Conservation (phyloP, 495 filamentous ascomycete species). For the Penicillium tannophilum region DNA sequence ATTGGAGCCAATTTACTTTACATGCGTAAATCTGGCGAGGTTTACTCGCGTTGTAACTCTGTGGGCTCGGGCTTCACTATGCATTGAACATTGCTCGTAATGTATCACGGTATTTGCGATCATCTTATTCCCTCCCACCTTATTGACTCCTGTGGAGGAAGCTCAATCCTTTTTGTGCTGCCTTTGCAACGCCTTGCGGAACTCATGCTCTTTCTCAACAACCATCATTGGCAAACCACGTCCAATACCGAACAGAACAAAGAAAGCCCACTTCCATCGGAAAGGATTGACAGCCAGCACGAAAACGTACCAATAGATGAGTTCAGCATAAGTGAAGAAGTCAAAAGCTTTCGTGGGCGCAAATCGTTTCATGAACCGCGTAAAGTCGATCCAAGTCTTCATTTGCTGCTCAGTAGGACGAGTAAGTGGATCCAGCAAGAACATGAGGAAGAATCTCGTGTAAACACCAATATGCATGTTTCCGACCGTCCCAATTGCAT, state of each 20-base stretch:
- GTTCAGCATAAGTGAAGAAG: slow-evolving; percentile 85
- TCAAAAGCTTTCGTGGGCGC: slow-evolving; percentile 76
- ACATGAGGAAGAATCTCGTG: slow-evolving; percentile 82
- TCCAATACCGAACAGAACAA: slow-evolving; percentile 78
- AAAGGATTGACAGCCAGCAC: slow-evolving; percentile 80
- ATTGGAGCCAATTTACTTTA: no score
- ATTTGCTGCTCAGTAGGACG: slow-evolving; percentile 72
- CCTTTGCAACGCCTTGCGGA: slow-evolving; percentile 36
- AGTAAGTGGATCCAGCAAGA: slow-evolving; percentile 75
- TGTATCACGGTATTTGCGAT: not conserved
- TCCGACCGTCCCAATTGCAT: slow-evolving; percentile 76
- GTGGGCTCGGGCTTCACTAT: not conserved
- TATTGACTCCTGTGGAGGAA: not conserved
- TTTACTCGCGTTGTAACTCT: no score
- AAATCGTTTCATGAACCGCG: slow-evolving; percentile 66
- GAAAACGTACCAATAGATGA: slow-evolving; percentile 85
- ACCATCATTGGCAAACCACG: slow-evolving; percentile 64
- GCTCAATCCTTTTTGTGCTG: slow-evolving; percentile 26
- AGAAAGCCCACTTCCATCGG: slow-evolving; percentile 72
- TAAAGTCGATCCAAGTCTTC: slow-evolving; percentile 87
- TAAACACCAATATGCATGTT: slow-evolving; percentile 92
- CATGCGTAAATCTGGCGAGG: not conserved
- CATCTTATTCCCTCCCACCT: not conserved
- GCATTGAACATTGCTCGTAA: not conserved
- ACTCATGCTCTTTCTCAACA: slow-evolving; percentile 62